phyloP scores from a whole-genome alignment of 1,139 yeast species.

The Hyphopichia khmerensis region DNA sequence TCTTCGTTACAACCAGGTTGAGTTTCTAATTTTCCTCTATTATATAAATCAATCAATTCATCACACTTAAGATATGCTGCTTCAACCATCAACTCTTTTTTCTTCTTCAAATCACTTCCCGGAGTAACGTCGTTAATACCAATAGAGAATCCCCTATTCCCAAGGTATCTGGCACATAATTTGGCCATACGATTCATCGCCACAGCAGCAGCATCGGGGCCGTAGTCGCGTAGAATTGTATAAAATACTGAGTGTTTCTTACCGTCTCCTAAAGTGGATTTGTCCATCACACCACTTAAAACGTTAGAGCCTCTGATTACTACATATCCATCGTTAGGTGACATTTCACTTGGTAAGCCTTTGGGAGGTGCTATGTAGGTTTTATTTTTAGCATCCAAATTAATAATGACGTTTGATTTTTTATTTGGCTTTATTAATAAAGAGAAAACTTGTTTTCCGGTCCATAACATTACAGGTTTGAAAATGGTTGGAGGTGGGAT shows the following conservation, averaged over 20 bases:
- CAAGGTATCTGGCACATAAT: slow-evolving; percentile 90
- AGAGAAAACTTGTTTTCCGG: slow-evolving; percentile 95
- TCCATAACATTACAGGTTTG: slow-evolving; percentile 91
- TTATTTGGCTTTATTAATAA: slow-evolving; percentile 81
- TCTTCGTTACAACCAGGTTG: slow-evolving; percentile 99
- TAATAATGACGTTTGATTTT: slow-evolving; percentile 74
- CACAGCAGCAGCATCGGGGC: slow-evolving; percentile 89
- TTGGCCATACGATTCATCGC: slow-evolving; percentile 99
- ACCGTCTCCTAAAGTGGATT: slow-evolving; percentile 95
- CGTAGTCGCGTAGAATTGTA: slow-evolving; percentile 90
- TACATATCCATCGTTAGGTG: slow-evolving; percentile 95
- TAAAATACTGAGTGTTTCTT: slow-evolving; percentile 96
- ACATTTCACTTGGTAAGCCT: slow-evolving; percentile 84
- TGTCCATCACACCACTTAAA: slow-evolving; percentile 95
- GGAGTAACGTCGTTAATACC: slow-evolving; percentile 99
- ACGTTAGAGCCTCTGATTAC: slow-evolving; percentile 87
- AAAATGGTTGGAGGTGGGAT: slow-evolving; percentile 92
- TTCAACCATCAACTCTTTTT: slow-evolving; percentile 88
- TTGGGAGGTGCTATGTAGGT: slow-evolving; percentile 73
- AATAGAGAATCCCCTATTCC: slow-evolving; percentile 94
- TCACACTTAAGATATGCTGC: slow-evolving; percentile 91
- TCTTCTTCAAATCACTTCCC: slow-evolving; percentile 68
- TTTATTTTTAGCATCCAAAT: slow-evolving; percentile 91
- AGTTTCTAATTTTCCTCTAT: slow-evolving; percentile 88
- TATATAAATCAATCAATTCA: slow-evolving; percentile 76